A percentile compares a stretch with the other conserved stretches of the same genome.
These are phyloP conservation scores for Bacidia rubella DNA, from an alignment of 495 filamentous ascomycete genomes.

Conservation along the genomic window DNA sequence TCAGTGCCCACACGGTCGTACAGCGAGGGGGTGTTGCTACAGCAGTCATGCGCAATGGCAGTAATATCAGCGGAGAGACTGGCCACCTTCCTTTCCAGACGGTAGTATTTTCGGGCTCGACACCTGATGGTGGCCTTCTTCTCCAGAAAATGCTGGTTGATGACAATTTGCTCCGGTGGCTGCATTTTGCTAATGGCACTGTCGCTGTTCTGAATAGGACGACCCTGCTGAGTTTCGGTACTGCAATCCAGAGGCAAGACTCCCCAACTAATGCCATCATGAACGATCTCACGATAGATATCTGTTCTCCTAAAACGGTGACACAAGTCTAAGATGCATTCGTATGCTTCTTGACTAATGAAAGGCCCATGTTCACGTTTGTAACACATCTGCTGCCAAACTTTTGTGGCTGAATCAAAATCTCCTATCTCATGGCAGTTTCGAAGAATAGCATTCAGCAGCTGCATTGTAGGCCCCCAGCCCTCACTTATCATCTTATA, in stretches of 20 bases:
- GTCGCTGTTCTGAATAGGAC: too few species aligned
- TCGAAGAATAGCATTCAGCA: conserved; percentile 12
- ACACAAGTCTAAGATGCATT: conserved; percentile 16
- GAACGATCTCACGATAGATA: conserved; percentile 4
- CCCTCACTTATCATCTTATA: conserved; percentile 16
- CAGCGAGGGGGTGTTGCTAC: too few species aligned
- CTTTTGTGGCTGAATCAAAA: conserved; percentile 7
- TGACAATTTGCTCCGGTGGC: too few species aligned
- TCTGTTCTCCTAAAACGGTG: conserved; percentile 6
- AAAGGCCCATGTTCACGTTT: neutral
- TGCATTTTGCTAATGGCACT: too few species aligned
- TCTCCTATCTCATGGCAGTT: conserved; percentile 7
- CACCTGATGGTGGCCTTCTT: too few species aligned
- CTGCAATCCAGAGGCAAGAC: neutral
- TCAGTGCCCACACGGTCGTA: too few species aligned
- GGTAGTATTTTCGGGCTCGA: too few species aligned
- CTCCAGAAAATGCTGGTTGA: too few species aligned
- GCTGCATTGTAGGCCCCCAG: conserved; percentile 9
- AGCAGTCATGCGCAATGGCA: too few species aligned
- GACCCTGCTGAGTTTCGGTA: too few species aligned
- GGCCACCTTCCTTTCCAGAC: too few species aligned
- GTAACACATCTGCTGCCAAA: conserved; percentile 8
- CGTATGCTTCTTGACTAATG: conserved; percentile 3
- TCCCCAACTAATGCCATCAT: neutral
- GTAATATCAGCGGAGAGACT: too few species aligned